These are phyloP conservation scores for Aleurites moluccanus DNA, from an alignment of 441 rosid species.

Conservation along the genomic window DNA sequence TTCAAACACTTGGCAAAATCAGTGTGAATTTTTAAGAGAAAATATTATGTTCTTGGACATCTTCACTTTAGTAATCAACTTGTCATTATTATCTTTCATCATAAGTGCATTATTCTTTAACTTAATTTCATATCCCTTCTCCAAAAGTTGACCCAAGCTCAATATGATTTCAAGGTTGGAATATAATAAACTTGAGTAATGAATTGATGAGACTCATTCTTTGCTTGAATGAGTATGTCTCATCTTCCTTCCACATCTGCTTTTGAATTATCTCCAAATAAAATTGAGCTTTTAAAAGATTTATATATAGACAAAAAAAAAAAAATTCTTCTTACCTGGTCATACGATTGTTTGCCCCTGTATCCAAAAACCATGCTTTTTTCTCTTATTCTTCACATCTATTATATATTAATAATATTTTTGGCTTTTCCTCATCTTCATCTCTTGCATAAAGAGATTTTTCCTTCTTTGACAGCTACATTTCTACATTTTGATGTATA, in stretches of 20 bases:
- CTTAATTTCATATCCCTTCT: slow-evolving; percentile 9
- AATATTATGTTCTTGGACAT: slow-evolving; percentile 16
- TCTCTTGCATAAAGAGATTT: too few species aligned
- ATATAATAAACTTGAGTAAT: slow-evolving; percentile 15
- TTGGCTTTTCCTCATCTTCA: too few species aligned
- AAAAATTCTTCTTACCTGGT: not conserved
- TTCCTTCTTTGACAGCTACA: not conserved
- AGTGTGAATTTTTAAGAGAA: not conserved
- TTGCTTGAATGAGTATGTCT: not conserved
- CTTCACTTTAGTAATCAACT: not conserved
- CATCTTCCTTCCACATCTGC: not conserved
- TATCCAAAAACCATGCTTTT: not conserved
- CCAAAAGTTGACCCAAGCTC: not conserved
- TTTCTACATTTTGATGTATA: too few species aligned
- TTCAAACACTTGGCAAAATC: not conserved
- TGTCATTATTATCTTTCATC: not conserved
- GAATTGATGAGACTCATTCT: slow-evolving; percentile 1
- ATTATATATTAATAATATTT: not conserved
- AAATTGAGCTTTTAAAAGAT: too few species aligned
- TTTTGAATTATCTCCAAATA: not conserved
- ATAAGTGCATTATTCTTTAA: not conserved
- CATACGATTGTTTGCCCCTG: not conserved
- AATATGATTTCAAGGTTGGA: not conserved
- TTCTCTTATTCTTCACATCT: not conserved
- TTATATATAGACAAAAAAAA: not conserved